Base-by-base conservation (phyloP, 805 yeast species). In the Nakazawaea laoshanensis region DNA sequence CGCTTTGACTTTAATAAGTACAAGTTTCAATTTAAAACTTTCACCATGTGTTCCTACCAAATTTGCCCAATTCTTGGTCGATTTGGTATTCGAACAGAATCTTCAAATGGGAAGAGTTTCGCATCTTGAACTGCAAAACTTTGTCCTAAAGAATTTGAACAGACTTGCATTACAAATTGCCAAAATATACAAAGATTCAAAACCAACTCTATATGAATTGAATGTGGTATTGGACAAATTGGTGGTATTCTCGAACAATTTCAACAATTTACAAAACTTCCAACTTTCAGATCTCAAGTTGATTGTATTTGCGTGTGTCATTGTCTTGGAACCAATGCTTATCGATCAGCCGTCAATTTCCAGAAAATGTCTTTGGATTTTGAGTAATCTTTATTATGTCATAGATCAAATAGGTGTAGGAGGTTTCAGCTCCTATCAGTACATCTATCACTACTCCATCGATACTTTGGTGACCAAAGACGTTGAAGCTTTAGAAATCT, bases 371-470 rank as follows among this genome's bases (percentile, higher is more conserved):
- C 45, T 72, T 21, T 59, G 59, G 27, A 47, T 56, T 5, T 50
- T 74, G 9, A 71, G 59, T 45, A 50, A 65, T 39, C 29, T 65
- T 32, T 62, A 70, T 40, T 73, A 66, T 40, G 55, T 76, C 7
- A 45, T 74, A 17, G 62, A 67, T 19, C 55, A 67, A 15, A 65
- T 76, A 7, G 84, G 84, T 0, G 67, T 70, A 16, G 82, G 81
- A 4, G 82, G 82, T 3, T 76, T 76, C 46, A 74, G 73, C 36
- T 63, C 71, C 9, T 79, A 74, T 49, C 74, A 75, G 43, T 78
- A 74, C 48, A 71, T 75, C 11, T 71, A 71, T 41, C 57, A 65
- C 27, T 53, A 74, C 4, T 46, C 71, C 8, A 36, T 71, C 2
- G 81, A 74, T 39, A 49, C 55, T 1, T 47, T 58, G 27, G 44